phyloP scores from a whole-genome alignment of 2,329 filamentous ascomycete species.

The Penicillium sp. region DNA sequence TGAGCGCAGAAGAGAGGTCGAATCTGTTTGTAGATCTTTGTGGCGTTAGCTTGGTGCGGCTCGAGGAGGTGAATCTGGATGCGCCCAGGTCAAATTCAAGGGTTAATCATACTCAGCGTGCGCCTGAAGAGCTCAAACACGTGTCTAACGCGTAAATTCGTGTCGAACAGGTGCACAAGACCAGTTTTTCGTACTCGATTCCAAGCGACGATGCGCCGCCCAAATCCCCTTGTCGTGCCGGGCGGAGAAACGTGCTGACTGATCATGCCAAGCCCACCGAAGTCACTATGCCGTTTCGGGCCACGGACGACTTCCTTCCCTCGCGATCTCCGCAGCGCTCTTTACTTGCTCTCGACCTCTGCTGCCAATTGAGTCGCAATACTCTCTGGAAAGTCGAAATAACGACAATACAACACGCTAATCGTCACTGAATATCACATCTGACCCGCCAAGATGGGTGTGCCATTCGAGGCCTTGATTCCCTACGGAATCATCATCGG shows the following conservation, averaged over 20 bases:
- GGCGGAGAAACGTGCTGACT: slow-evolving; percentile 10
- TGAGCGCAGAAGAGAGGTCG: slow-evolving; percentile 1
- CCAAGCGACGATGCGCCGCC: slow-evolving; percentile 8
- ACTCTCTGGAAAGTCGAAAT: background rate
- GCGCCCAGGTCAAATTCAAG: background rate
- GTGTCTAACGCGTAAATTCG: slow-evolving; percentile 13
- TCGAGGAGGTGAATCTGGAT: slow-evolving; percentile 3
- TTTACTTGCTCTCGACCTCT: background rate
- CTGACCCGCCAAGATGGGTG: slow-evolving; percentile 50
- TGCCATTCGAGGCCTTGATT: slow-evolving; percentile 63
- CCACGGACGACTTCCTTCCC: background rate
- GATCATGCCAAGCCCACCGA: slow-evolving; percentile 10
- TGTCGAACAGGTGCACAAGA: slow-evolving; percentile 4
- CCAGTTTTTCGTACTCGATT: slow-evolving; percentile 1
- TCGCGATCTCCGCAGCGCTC: slow-evolving; percentile 2
- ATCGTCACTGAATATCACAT: background rate
- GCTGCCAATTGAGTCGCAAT: slow-evolving; percentile 5
- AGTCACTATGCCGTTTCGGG: slow-evolving; percentile 10
- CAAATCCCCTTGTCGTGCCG: slow-evolving; percentile 10
- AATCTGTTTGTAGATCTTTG: slow-evolving; percentile 8
- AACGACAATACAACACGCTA: background rate
- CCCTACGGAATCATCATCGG: slow-evolving; percentile 61
- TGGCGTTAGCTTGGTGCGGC: slow-evolving; percentile 11
- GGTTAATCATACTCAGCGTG: background rate
- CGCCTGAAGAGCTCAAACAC: slow-evolving; percentile 5